Base-by-base conservation (phyloP, 257 asterid genomes). In the Osmanthus fragrans region DNA sequence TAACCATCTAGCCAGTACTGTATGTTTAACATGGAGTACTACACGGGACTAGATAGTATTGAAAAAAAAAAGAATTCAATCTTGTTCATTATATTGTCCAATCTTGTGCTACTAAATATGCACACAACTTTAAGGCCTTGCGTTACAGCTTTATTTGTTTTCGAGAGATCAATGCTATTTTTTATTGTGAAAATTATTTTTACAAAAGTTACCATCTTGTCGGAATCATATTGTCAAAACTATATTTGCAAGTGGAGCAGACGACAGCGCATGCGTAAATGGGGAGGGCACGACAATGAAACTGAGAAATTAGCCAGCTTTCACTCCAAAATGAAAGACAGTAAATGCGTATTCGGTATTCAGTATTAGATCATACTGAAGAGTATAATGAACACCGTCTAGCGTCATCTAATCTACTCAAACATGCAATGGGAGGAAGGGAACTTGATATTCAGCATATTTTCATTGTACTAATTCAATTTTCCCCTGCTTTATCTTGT, bases 201-300 rank as follows among this genome's bases (percentile, higher is more conserved):
- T 47, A 47, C 19, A 16, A 47, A 4, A 47, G 5, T 47, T 47
- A 47, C n/a, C 9, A 15, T 15, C n/a, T 1, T 0, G 51, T 42
- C 0, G 5, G 4, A 11, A 42, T 42, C 5, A 42, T 42, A 42
- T 42, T 0, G 56, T 4, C n/a, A 16, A n/a, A 47, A 13, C 64
- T 54, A 63, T 23, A 54, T 23, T 51, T 51, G 67, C 83, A 83
- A 87, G 87, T 79, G 27, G 89, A 86, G 84, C 88, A 89, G 64
- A 87, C 96, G 6, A 76, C 87, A 4, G 79, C 86, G 95, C 74
- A 83, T 88, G 90, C 76, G 86, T 11, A 87, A 84, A 75, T 92
- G 96, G 95, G 97, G 97, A 29, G 94, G 91, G 19, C 89, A 81
- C 69, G 81, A 81, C 25, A 47, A 68, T 71, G 78, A 70, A 29